Evolutionary conservation across 768 basidiomycete species (phyloP), one percentile per base, ranked within the genome.

Genomic region (Russula olivacea): DNA sequence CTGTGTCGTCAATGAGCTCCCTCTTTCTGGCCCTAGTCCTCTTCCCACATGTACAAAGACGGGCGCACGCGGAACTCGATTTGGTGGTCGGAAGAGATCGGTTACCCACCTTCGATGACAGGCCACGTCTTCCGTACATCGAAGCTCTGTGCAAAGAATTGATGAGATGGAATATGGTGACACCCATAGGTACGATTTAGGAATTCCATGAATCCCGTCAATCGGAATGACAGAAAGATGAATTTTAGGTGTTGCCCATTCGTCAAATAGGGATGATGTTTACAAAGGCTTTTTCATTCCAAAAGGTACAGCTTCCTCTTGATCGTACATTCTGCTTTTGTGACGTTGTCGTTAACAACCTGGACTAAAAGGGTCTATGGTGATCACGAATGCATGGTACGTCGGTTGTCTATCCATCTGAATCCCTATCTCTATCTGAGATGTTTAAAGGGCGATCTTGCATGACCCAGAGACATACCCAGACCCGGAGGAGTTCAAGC

Each of bases 51-150:
- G 57, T 66, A 10, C 61, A 64, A 48, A 59, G 17, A 10, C 61
- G 53, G 6, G 65, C 65, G 6, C 65, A 74, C 58, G 65, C 43
- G 14, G 72, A 75, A 40, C 61, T 75, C 10, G 72, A 73, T 56
- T 25, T 43, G 5, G 68, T 73, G 19, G 40, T 73, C 1, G 72
- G 71, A 9, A 28, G 58, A 28, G 65, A 69, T 6, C 58, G 72
- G 21, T 49, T 75, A 8, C 74, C 74, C 1, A 69, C 62, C 11
- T 64, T 72, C 15, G 52, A 56, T 8, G 73, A 74, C 53, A 62
- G 70, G 38, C 40, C 48, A 11, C 25, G 56, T 19, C 51, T 52
- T 14, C 51, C 51, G 2, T 52, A 52, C 12, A 21, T 52, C 5
- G 51, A 52, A 34, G 51, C 34, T 1, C 5, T 52, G 5, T 52